Evolutionary conservation across 2,329 filamentous ascomycete genomes (phyloP).

Genomic region (Sporothrix luriei): DNA sequence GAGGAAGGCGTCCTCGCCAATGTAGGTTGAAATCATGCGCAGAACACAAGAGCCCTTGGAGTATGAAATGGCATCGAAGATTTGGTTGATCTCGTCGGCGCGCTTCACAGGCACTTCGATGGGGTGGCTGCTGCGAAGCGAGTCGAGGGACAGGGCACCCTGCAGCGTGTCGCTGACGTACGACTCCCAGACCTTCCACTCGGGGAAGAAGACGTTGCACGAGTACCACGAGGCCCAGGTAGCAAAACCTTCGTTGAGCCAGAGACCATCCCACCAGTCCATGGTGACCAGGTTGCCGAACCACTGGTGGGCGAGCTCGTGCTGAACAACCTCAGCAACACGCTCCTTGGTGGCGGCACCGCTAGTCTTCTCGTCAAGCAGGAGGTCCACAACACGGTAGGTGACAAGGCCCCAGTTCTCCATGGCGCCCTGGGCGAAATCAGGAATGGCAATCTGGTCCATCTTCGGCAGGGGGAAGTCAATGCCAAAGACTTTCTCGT

Average conservation of each 20-base stretch:
- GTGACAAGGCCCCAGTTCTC: constrained; percentile 98
- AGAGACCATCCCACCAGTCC: constrained; percentile 92
- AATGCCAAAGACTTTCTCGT: constrained; percentile 91
- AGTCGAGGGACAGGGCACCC: constrained; percentile 83
- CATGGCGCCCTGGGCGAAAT: constrained; percentile 95
- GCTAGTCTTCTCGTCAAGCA: constrained; percentile 89
- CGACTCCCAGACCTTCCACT: constrained; percentile 97
- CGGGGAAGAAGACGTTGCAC: constrained; percentile 91
- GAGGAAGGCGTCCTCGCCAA: constrained; percentile 90
- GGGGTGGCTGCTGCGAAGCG: constrained; percentile 89
- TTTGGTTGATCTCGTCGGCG: constrained; percentile 95
- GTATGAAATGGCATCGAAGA: constrained; percentile 97
- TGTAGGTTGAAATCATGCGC: constrained; percentile 94
- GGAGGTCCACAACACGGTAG: constrained; percentile 86
- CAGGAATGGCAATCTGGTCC: constrained; percentile 95
- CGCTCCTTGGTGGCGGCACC: constrained; percentile 88
- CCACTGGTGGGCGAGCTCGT: constrained; percentile 93
- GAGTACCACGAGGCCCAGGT: constrained; percentile 88
- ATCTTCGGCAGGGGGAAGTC: constrained; percentile 89
- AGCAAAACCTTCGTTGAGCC: constrained; percentile 89
- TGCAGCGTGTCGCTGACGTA: constrained; percentile 94
- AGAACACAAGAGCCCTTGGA: constrained; percentile 95
- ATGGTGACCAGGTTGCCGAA: constrained; percentile 90
- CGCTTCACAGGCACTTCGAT: constrained; percentile 96
- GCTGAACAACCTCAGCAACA: constrained; percentile 92